These are phyloP conservation scores for Vanderwaltozyma polyspora DNA, from an alignment of 805 yeast genomes.

Conservation along the genomic window DNA sequence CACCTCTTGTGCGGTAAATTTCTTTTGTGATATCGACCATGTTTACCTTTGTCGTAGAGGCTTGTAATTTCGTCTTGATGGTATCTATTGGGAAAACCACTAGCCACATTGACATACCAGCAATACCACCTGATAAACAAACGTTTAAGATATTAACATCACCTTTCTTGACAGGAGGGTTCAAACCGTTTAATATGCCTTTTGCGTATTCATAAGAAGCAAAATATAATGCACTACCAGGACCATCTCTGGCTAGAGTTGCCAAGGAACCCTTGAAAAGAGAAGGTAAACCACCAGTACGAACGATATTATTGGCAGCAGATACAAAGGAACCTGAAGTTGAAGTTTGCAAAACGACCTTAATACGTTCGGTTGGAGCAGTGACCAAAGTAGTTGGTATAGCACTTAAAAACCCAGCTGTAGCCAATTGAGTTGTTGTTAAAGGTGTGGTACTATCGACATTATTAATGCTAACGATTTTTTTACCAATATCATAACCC, in stretches of 20 bases:
- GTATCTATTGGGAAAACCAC: slow-evolving; percentile 95
- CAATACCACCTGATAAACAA: slow-evolving; percentile 85
- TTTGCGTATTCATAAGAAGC: slow-evolving; percentile 87
- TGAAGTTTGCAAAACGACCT: slow-evolving; percentile 81
- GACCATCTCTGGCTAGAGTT: slow-evolving; percentile 92
- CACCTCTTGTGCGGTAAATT: slow-evolving; percentile 59
- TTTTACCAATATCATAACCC: slow-evolving; percentile 94
- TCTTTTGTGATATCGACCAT: slow-evolving; percentile 54
- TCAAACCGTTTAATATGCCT: slow-evolving; percentile 38
- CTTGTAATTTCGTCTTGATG: slow-evolving; percentile 46
- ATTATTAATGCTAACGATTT: slow-evolving; percentile 42
- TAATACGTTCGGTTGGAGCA: slow-evolving; percentile 95
- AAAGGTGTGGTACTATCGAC: slow-evolving; percentile 28
- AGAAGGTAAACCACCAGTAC: slow-evolving; percentile 72
- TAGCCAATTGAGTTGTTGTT: slow-evolving; percentile 58
- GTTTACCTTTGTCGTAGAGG: slow-evolving; percentile 21
- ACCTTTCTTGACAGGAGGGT: slow-evolving; percentile 33
- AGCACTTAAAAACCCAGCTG: slow-evolving; percentile 92
- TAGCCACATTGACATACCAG: slow-evolving; percentile 96
- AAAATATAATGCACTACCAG: slow-evolving; percentile 91
- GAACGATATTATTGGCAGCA: slow-evolving; percentile 56
- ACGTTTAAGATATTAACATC: slow-evolving; percentile 62
- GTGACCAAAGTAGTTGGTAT: slow-evolving; percentile 91
- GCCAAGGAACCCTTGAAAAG: slow-evolving; percentile 86
- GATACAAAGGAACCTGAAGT: slow-evolving; percentile 8